Conservation (phyloP, 1,284 basidiomycete genomes). For the Apiotrichum sp. region DNA sequence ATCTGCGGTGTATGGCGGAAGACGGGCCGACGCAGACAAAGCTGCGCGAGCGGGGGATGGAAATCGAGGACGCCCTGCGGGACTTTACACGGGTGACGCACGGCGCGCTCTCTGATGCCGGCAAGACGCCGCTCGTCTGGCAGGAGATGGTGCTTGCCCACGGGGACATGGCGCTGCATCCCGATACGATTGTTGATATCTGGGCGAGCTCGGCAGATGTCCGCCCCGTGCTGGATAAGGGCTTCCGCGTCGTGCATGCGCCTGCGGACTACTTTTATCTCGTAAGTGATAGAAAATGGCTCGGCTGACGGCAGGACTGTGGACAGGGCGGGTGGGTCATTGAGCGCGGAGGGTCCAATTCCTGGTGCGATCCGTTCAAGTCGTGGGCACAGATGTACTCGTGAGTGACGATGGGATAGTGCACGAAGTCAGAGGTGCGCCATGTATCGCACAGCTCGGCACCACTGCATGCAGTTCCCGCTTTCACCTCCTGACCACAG, state of each 20-base stretch:
- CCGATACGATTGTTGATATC: slow-evolving; percentile 63
- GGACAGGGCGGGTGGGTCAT: slow-evolving; percentile 72
- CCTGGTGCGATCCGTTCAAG: slow-evolving; percentile 69
- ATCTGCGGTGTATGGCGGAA: slow-evolving; percentile 59
- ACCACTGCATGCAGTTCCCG: too few species aligned
- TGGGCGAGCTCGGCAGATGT: slow-evolving; percentile 67
- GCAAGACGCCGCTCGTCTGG: slow-evolving; percentile 64
- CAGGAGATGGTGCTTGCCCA: slow-evolving; percentile 52
- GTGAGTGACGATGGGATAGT: too few species aligned
- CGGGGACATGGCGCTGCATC: slow-evolving; percentile 54
- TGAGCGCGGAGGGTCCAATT: slow-evolving; percentile 49
- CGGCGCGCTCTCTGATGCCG: slow-evolving; percentile 45
- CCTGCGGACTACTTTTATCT: slow-evolving; percentile 71
- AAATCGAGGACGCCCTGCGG: slow-evolving; percentile 58
- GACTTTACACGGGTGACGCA: slow-evolving; percentile 58
- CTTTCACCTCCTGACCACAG: background rate
- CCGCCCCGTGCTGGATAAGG: slow-evolving; percentile 55
- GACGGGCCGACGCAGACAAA: slow-evolving; percentile 57
- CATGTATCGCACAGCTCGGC: too few species aligned
- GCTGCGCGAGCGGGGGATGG: slow-evolving; percentile 37
- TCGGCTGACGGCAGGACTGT: slow-evolving; percentile 53
- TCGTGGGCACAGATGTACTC: slow-evolving; percentile 61
- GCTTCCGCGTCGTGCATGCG: slow-evolving; percentile 60
- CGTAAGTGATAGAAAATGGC: slow-evolving; percentile 42
- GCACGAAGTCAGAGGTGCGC: too few species aligned